Conservation (phyloP, 805 yeast species). For the Kockiozyma suomiensis region DNA sequence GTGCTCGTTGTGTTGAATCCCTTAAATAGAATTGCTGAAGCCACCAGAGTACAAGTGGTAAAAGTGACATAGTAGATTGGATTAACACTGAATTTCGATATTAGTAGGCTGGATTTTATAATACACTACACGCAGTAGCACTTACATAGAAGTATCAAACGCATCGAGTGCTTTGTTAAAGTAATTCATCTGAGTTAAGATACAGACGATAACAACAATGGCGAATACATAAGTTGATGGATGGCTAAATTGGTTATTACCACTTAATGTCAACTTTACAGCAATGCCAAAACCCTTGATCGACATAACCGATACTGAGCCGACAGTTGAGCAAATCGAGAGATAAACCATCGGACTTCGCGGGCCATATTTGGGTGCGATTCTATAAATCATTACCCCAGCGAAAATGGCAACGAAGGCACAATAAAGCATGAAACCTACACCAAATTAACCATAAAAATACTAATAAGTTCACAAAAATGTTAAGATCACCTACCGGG, state of each 20-base stretch:
- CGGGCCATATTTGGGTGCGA: constrained; percentile 79
- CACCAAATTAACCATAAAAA: not conserved
- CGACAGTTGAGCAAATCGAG: constrained; percentile 86
- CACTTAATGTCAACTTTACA: constrained; percentile 76
- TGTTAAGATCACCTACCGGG: constrained; percentile 47
- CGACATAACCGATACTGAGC: constrained; percentile 87
- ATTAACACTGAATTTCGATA: constrained; percentile 60
- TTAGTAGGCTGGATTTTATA: not conserved
- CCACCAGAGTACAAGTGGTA: constrained; percentile 82
- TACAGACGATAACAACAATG: constrained; percentile 75
- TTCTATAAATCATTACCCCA: constrained; percentile 74
- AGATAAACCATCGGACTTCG: constrained; percentile 86
- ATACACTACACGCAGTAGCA: not conserved
- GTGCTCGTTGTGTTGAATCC: constrained; percentile 85
- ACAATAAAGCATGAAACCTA: constrained; percentile 67
- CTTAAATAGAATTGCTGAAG: constrained; percentile 81
- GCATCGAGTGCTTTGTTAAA: constrained; percentile 92
- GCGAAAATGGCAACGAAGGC: constrained; percentile 66
- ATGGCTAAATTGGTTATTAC: constrained; percentile 86
- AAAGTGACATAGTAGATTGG: constrained; percentile 89
- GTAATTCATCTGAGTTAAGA: constrained; percentile 88
- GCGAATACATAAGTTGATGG: constrained; percentile 81
- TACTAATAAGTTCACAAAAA: not conserved
- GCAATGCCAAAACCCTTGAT: constrained; percentile 95
- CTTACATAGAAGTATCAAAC: constrained; percentile 77